These are phyloP conservation scores for Candida smagusa DNA, from an alignment of 1,139 yeast genomes.

Conservation along the genomic window DNA sequence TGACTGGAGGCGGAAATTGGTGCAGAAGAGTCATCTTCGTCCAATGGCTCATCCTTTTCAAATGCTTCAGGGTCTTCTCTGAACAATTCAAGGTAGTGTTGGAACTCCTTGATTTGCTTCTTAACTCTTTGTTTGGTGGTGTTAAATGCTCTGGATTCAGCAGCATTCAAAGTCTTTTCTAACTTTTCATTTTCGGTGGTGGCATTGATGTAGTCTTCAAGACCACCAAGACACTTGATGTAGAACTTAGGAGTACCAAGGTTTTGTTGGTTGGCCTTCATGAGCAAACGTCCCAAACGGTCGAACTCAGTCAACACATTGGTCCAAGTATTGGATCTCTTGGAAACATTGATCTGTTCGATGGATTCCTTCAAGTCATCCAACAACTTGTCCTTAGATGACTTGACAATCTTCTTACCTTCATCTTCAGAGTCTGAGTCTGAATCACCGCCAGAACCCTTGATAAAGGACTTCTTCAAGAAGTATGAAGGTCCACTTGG, in stretches of 20 bases:
- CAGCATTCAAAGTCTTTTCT: constrained; percentile 75
- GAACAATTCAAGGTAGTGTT: constrained; percentile 55
- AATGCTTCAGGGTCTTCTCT: constrained; percentile 71
- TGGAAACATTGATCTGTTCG: constrained; percentile 68
- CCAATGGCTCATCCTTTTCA: constrained; percentile 50
- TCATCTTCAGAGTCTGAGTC: constrained; percentile 62
- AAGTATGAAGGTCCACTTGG: constrained; percentile 57
- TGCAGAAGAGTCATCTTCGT: constrained; percentile 11
- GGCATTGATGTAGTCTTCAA: constrained; percentile 68
- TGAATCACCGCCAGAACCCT: constrained; percentile 50
- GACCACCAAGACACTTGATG: constrained; percentile 63
- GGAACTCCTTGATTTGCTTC: constrained; percentile 72
- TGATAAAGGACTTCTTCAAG: constrained; percentile 52
- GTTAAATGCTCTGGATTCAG: constrained; percentile 83
- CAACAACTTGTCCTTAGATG: constrained; percentile 87
- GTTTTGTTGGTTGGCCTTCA: constrained; percentile 72
- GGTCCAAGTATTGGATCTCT: constrained; percentile 77
- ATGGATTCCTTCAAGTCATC: constrained; percentile 78
- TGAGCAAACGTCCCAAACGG: constrained; percentile 61
- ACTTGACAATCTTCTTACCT: constrained; percentile 80
- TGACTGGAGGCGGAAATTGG: constrained; percentile 12
- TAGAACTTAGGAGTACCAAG: constrained; percentile 69
- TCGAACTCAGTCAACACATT: constrained; percentile 76
- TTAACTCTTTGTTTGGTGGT: constrained; percentile 85
- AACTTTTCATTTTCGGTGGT: constrained; percentile 56